Evolutionary conservation across 2,329 filamentous ascomycete genomes (phyloP).

Genomic region (Trichoderma aggressivum): DNA sequence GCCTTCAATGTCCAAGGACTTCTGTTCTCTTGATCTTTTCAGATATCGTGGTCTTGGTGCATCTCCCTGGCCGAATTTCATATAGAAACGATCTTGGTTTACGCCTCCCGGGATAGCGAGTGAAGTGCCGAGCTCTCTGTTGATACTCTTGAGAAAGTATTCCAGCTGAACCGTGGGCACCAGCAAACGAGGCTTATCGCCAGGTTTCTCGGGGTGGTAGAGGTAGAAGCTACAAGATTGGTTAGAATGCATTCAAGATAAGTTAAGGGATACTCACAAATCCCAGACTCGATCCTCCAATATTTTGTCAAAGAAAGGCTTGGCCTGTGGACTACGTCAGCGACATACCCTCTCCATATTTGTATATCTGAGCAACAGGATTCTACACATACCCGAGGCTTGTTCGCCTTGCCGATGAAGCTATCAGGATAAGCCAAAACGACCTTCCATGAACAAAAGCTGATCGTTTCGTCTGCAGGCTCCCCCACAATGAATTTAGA

Average conservation of each 20-base stretch:
- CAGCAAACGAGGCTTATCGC: slow-evolving; percentile 58
- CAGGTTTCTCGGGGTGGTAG: slow-evolving; percentile 46
- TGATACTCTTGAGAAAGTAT: slow-evolving; percentile 62
- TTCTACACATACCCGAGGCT: slow-evolving; percentile 39
- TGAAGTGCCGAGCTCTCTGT: slow-evolving; percentile 50
- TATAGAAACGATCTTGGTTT: slow-evolving; percentile 53
- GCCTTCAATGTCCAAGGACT: slow-evolving; percentile 30
- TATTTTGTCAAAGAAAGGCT: slow-evolving; percentile 55
- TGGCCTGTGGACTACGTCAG: slow-evolving; percentile 33
- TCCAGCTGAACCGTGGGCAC: slow-evolving; percentile 65
- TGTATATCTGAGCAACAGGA: no score
- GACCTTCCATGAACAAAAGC: slow-evolving; percentile 51
- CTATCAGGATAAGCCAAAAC: slow-evolving; percentile 57
- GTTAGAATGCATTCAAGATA: neutral
- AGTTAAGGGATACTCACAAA: slow-evolving; percentile 51
- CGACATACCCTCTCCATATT: no score
- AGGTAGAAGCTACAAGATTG: slow-evolving; percentile 59
- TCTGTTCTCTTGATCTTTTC: slow-evolving; percentile 49
- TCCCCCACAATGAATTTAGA: slow-evolving; percentile 27
- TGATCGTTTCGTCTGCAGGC: slow-evolving; percentile 24
- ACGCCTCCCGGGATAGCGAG: slow-evolving; percentile 57
- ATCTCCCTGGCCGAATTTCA: slow-evolving; percentile 57
- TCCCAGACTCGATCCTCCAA: slow-evolving; percentile 67
- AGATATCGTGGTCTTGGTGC: slow-evolving; percentile 67
- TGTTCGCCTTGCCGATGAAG: slow-evolving; percentile 55